These are phyloP conservation scores for Veloboletus limbatus DNA, from an alignment of 1,284 basidiomycete genomes.

Conservation along the genomic window DNA sequence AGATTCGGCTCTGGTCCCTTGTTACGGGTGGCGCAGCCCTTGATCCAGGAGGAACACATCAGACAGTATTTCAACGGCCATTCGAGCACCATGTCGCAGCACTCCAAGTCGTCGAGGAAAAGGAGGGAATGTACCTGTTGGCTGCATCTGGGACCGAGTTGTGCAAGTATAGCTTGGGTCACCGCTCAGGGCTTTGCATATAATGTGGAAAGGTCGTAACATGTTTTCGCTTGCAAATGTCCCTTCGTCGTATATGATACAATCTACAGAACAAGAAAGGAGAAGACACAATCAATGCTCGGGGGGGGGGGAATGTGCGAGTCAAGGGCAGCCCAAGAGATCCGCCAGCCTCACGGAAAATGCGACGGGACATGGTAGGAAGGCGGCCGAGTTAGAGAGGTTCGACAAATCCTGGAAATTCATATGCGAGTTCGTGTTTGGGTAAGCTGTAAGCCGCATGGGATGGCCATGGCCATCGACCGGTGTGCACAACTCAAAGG, in stretches of 20 bases:
- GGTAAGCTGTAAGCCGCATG: not conserved
- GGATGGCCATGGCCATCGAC: not conserved
- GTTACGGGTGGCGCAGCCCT: constrained; percentile 46
- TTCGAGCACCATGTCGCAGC: constrained; percentile 42
- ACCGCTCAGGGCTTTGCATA: constrained; percentile 17
- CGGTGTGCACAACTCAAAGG: constrained; percentile 1
- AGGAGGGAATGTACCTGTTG: constrained; percentile 41
- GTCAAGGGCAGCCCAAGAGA: constrained; percentile 4
- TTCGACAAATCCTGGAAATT: not conserved
- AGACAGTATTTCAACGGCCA: constrained; percentile 30
- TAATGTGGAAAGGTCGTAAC: not conserved
- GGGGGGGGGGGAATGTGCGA: no score
- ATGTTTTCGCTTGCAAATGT: constrained; percentile 2
- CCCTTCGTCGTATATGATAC: constrained; percentile 13
- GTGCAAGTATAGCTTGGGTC: constrained; percentile 44
- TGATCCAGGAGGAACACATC: constrained; percentile 14
- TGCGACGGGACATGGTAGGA: constrained; percentile 17
- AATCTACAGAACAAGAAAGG: constrained; percentile 11
- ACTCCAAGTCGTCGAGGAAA: constrained; percentile 44
- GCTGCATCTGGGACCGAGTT: constrained; percentile 40
- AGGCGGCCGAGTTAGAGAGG: not conserved
- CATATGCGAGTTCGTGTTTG: not conserved
- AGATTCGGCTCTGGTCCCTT: constrained; percentile 66
- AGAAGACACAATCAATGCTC: not conserved
- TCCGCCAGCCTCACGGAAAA: constrained; percentile 23